Evolutionary conservation across 768 basidiomycete species (phyloP), one percentile per base, ranked within the genome.

Genomic region (Solioccasus polychromus): DNA sequence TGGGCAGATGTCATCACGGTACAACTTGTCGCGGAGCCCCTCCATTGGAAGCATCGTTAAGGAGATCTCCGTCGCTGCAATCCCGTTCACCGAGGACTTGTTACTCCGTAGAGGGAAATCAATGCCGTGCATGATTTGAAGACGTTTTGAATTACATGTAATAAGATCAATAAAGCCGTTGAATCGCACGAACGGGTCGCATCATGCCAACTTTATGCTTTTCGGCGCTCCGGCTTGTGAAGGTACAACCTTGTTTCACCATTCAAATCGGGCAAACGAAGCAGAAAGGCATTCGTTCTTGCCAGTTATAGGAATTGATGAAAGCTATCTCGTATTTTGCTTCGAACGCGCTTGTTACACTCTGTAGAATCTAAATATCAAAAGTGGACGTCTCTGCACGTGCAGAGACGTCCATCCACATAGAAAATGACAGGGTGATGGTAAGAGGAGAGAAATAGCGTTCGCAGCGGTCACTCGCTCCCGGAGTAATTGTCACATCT

Each of bases 11-110:
- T n/a, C n/a, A n/a, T n/a, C n/a, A n/a, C n/a, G n/a, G n/a, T n/a
- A n/a, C n/a, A n/a, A n/a, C n/a, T n/a, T n/a, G 14, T 26, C 8
- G 19, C 26, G 18, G 12, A 12, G 34, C 20, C 26, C 88, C 88
- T 67, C 88, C 89, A 59, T 92, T 92, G 3, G 88, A 90, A 3
- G 76, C 85, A 4, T 89, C 90, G 45, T 83, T 87, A 46, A 92
- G 8, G 77, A 79, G 2, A 91, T 90, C 3, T 80, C 82, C 19
- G 73, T 68, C 3, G 77, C 83, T 0, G 76, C 84, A 40, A 81
- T 83, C 50, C 84, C 83, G 55, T 87, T 76, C n/a, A 88, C 78
- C 24, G 92, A 76, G 60, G 78, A 82, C 59, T 88, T 72, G 18
- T 85, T 89, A 47, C 4, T 57, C 20, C 31, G 6, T 5, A 17